A percentile compares a stretch with the other conserved stretches of the same genome.
Evolutionary conservation across 352 stramenopile species (phyloP).

Genomic region (Pythium pyrilobum): DNA sequence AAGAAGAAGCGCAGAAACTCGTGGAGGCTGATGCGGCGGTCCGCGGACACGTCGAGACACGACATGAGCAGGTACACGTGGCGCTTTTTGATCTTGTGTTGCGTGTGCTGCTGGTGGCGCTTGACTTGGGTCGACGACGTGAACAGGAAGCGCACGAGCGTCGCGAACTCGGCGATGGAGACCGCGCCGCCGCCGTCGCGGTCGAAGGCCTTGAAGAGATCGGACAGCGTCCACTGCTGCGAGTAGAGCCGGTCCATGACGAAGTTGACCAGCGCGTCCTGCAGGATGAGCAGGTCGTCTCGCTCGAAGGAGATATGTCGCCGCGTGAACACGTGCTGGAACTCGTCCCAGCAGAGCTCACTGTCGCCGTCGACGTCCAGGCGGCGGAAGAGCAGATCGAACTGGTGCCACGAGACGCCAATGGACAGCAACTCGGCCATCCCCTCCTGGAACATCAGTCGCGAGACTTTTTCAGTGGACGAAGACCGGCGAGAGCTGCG

Average conservation of each 20-base stretch:
- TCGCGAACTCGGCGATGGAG: conserved; percentile 46
- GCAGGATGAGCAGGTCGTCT: conserved; percentile 27
- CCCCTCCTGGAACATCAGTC: conserved; percentile 38
- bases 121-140: conserved; percentile 15
- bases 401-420: conserved; percentile 45
- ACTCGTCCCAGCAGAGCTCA: conserved; percentile 36
- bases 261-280: conserved; percentile 38
- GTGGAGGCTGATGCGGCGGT: conserved; percentile 34
- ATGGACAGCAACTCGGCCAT: conserved; percentile 28
- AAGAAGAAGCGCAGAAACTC: conserved; percentile 55
- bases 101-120: conserved; percentile 8
- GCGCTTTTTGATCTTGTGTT: conserved; percentile 29
- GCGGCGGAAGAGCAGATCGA: conserved; percentile 45
- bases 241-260: conserved; percentile 38
- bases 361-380: conserved; percentile 30
- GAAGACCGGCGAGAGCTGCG: conserved; percentile 2
- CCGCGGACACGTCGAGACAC: conserved; percentile 36
- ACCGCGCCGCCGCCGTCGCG: conserved; percentile 37
- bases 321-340: conserved; percentile 28
- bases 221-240: conserved; percentile 37
- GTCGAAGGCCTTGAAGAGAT: conserved; percentile 48
- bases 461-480: conserved; percentile 24
- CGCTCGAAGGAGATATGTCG: conserved; percentile 24
- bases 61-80: conserved; percentile 50
- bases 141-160: conserved; percentile 41